Evolutionary conservation across 495 filamentous ascomycete species (phyloP).

Genomic region (Apodospora peruviana): DNA sequence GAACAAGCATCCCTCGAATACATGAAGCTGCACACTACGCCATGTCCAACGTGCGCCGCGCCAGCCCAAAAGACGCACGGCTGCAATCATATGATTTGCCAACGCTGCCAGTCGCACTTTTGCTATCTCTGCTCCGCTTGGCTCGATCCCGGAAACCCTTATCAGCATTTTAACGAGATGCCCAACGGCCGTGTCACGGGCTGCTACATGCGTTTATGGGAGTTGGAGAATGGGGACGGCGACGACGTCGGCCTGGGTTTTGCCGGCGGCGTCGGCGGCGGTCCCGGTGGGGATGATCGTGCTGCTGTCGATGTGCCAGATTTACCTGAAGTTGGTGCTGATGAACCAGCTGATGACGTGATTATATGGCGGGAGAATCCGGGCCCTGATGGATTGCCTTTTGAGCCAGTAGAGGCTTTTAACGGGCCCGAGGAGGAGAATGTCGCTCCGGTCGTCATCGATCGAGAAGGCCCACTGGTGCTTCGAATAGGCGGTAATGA

Average conservation of each 20-base stretch:
- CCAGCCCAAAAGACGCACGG: slow-evolving; percentile 85
- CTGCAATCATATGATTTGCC: slow-evolving; percentile 98
- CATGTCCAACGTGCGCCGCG: slow-evolving; percentile 85
- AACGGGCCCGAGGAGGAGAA: slow-evolving; percentile 24
- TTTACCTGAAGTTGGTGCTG: not conserved
- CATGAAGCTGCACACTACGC: slow-evolving; percentile 69
- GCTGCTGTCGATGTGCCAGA: not conserved
- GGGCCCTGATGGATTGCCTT: too few relatives aligned
- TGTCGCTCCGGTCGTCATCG: too few relatives aligned
- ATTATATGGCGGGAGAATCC: too few relatives aligned
- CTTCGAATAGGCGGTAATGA: slow-evolving; percentile 42
- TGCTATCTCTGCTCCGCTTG: slow-evolving; percentile 92
- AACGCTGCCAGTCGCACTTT: slow-evolving; percentile 84
- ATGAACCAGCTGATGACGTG: not conserved
- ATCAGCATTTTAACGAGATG: slow-evolving; percentile 74
- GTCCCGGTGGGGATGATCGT: slow-evolving; percentile 9
- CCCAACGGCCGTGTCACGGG: slow-evolving; percentile 41
- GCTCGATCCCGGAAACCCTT: slow-evolving; percentile 77
- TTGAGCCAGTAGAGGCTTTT: too few relatives aligned
- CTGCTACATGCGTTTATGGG: slow-evolving; percentile 86
- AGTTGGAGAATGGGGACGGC: slow-evolving; percentile 79
- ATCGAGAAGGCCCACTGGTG: slow-evolving; percentile 49
- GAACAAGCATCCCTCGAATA: slow-evolving; percentile 82
- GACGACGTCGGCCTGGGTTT: slow-evolving; percentile 50
- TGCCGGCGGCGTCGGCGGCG: slow-evolving; percentile 32